Conservation (phyloP, 129 eudicot species). For the Deinandra increscens region DNA sequence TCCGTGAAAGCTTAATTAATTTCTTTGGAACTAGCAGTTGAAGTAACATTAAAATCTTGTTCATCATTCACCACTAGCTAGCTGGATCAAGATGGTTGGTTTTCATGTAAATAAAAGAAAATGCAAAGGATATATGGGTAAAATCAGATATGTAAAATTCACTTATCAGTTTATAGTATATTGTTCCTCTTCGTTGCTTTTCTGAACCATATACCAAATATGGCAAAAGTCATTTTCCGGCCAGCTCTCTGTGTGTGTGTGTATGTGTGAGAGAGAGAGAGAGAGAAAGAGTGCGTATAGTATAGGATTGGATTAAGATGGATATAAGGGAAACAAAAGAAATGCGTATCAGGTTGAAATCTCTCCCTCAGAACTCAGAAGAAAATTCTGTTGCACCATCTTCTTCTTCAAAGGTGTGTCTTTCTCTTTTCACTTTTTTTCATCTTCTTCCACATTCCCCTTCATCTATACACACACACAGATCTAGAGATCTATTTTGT, state of each 20-base stretch:
- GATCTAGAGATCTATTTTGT: no score
- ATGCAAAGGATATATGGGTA: constrained; percentile 16
- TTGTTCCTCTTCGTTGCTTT: constrained; percentile 16
- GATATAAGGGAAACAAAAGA: neutral
- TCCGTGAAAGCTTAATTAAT: neutral
- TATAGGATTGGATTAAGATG: constrained; percentile 11
- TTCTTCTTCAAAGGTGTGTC: constrained; percentile 10
- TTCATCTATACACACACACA: neutral
- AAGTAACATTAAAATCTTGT: neutral
- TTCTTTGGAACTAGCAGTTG: neutral
- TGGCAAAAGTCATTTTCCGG: constrained; percentile 27
- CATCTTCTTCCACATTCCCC: constrained; percentile 2
- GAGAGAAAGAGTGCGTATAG: neutral
- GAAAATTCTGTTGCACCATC: constrained; percentile 20
- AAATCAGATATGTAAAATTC: constrained; percentile 17
- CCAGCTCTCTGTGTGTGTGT: constrained; percentile 14
- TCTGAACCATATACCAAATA: constrained; percentile 26
- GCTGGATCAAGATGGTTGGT: no score
- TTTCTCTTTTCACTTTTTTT: neutral
- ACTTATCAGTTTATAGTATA: constrained; percentile 28
- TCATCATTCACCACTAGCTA: neutral
- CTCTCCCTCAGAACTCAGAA: neutral
- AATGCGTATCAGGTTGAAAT: neutral
- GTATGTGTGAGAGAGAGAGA: no score
- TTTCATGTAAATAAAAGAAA: neutral